Evolutionary conservation across 306 rosid genomes (phyloP), one percentile per base, ranked within the genome.

Genomic region (Acacia acuminata): DNA sequence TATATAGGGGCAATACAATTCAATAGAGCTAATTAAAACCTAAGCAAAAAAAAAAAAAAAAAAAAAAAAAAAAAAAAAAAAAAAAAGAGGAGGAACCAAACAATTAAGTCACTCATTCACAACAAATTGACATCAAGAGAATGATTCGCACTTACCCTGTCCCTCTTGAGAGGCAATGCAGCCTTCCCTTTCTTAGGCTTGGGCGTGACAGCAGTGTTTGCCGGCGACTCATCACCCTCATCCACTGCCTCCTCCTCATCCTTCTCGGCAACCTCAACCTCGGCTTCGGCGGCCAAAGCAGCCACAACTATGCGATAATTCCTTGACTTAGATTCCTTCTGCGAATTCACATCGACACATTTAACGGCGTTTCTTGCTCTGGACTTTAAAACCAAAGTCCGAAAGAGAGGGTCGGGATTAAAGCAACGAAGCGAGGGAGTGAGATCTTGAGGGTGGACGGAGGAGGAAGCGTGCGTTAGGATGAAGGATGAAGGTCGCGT

Each of bases 181-280:
- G 97, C 94, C 80, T 96, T 96, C 53, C 98, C 99, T 64, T 85
- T 92, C 89, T 91, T 94, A 11, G 97, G 98, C 78, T 94, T 96
- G 9, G 87, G 60, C 20, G 83, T 25, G 38, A 78, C 3, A 69
- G 75, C 79, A 4, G 88, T 14, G 19, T 11, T 34, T 7, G 79
- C 4, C 16, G 70, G 66, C 3, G 88, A 38, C 10, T 47, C 87
- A 78, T 45, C 82, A 25, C 17, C 83, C 8, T 20, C 91, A 19
- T 84, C 91, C 5, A 15, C 87, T 4, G 15, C 89, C 25, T 65
- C 92, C 1, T 78, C 91, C 2, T 75, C 94, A 75, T 75, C 88
- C 3, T 79, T 89, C 77, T 91, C 92, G 0, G 83, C 86, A 8
- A 72, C 60, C 40, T 71, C 2, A 60, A 86, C 70, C 72, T 86